Percentiles rank a stretch among this genome's conserved stretches.
These are phyloP conservation scores for Rhazya stricta DNA, from an alignment of 257 asterid species.

Conservation along the genomic window DNA sequence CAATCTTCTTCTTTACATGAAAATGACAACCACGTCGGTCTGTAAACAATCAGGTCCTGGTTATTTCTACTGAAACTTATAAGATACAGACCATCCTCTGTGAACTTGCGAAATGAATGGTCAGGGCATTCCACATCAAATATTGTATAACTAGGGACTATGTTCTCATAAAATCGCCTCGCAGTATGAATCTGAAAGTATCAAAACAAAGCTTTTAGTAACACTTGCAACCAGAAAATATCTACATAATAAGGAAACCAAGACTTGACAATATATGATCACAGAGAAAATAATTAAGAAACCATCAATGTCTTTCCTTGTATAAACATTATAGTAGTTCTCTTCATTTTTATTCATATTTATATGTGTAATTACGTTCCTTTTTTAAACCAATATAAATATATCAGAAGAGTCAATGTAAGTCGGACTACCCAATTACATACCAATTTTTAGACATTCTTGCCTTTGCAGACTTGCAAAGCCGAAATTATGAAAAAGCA, in stretches of 20 bases:
- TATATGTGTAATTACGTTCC: neutral
- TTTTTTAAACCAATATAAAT: neutral
- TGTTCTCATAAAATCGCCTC: slow-evolving; percentile 84
- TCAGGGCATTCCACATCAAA: slow-evolving; percentile 92
- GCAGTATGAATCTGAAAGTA: slow-evolving; percentile 44
- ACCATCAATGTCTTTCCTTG: neutral
- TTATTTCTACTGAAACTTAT: slow-evolving; percentile 88
- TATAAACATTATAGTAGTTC: neutral
- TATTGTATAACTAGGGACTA: slow-evolving; percentile 80
- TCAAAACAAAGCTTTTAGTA: neutral
- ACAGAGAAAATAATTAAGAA: neutral
- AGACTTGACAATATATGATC: neutral
- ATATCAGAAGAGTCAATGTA: neutral
- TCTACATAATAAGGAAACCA: neutral
- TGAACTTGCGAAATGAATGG: slow-evolving; percentile 87
- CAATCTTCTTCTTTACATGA: slow-evolving; percentile 71
- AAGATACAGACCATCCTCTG: slow-evolving; percentile 90
- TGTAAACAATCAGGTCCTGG: slow-evolving; percentile 84
- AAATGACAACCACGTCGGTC: slow-evolving; percentile 90
- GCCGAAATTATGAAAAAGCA: neutral
- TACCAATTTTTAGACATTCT: neutral
- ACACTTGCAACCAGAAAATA: neutral
- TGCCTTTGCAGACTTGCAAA: neutral
- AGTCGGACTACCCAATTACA: neutral
- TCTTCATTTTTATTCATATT: neutral